Evolutionary conservation across 2,329 filamentous ascomycete species (phyloP), one percentile per base, ranked within the genome.

Genomic region (Tolypocladium inflatum): DNA sequence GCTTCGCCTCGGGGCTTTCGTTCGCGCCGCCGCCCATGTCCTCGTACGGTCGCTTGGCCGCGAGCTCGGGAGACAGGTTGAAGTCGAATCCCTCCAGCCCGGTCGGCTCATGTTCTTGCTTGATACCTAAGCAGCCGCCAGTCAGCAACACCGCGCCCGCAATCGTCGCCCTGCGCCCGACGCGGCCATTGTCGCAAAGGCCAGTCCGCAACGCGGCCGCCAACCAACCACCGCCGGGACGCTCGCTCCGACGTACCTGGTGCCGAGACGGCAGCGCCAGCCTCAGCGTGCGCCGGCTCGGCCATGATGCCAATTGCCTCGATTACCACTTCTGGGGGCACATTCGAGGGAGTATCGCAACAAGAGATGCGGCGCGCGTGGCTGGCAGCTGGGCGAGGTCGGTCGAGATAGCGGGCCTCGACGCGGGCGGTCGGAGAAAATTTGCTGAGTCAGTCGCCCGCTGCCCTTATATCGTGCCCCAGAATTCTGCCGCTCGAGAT

Each of bases 391-490:
- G 48, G 55, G 26, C 48, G 48, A 54, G 35, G 52, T 54, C 35
- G 21, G 35, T 54, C 21, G 35, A 26, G 35, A 54, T 23, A 26
- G 51, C 51, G 51, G 51, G n/a, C 30, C 33, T 23, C 45, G 45
- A 65, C 65, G 69, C 65, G 63, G 65, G 69, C 67, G 65, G 64
- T 64, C 63, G 70, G 68, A 72, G 70, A 74, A 74, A 74, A 70
- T 74, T 73, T 75, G 74, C 73, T 73, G 71, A 73, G 65, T 73
- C 66, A 74, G 71, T 64, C 66, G 59, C 57, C 57, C 56, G 63
- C 62, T 73, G 72, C 72, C 71, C 70, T 74, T 71, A 72, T 71
- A 71, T 70, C 69, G 65, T 72, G 71, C 71, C 71, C 71, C 71
- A 68, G 67, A 69, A 67, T 64, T 69, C 65, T 66, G 68, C 63